Percentiles rank a stretch among this genome's conserved stretches.
phyloP scores from a whole-genome alignment of 2,329 filamentous ascomycete species.

The Exophiala bonariae region DNA sequence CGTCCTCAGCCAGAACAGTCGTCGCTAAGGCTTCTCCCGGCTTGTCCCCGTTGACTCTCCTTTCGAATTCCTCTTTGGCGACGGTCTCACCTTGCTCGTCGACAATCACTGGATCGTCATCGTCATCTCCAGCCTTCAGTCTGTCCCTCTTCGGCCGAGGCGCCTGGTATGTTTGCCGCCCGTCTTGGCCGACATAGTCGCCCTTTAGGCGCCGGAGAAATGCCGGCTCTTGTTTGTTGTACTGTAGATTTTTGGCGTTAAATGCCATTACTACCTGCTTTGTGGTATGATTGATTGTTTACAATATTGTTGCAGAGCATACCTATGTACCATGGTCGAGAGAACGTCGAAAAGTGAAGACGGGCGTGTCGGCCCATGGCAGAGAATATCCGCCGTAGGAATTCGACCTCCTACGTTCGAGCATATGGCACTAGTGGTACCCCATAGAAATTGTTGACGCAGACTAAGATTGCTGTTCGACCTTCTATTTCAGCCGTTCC shows the following conservation, averaged over 20 bases:
- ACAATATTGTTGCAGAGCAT: too few species aligned
- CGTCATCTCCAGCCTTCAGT: constrained; percentile 28
- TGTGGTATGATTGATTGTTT: too few species aligned
- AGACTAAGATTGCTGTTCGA: too few species aligned
- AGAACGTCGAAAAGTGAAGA: too few species aligned
- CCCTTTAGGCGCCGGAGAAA: constrained; percentile 27
- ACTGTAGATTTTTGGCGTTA: constrained; percentile 26
- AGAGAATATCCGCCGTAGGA: too few species aligned
- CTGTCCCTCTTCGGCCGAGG: constrained; percentile 26
- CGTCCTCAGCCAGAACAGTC: not conserved
- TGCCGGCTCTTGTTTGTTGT: constrained; percentile 26
- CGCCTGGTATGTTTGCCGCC: constrained; percentile 26
- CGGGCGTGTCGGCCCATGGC: too few species aligned
- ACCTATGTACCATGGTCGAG: too few species aligned
- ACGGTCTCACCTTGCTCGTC: constrained; percentile 27
- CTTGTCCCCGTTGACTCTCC: constrained; percentile 13
- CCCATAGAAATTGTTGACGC: too few species aligned
- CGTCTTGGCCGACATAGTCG: constrained; percentile 23
- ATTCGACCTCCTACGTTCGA: too few species aligned
- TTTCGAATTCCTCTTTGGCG: constrained; percentile 25
- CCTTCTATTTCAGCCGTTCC: too few species aligned
- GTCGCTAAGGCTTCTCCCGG: not conserved
- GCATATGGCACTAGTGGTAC: too few species aligned
- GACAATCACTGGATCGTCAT: constrained; percentile 28
- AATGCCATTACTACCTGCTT: constrained; percentile 23